phyloP scores from a whole-genome alignment of 306 rosid species.

The Citrullus mucosospermus region DNA sequence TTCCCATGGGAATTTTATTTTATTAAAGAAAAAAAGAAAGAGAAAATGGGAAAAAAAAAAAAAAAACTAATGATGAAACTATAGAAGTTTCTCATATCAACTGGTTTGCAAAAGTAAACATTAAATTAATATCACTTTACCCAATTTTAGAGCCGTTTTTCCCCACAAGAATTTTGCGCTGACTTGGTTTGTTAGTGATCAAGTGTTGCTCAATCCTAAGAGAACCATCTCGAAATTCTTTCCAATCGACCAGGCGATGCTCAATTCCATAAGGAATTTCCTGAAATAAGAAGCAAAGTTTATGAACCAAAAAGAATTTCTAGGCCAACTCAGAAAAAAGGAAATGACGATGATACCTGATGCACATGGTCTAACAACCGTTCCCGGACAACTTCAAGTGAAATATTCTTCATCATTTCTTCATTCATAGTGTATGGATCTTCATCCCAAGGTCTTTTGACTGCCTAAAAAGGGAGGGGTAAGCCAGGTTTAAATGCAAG shows the following conservation, averaged over 20 bases:
- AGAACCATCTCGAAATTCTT: conserved; percentile 85
- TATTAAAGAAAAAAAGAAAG: neutral
- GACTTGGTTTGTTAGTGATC: conserved; percentile 61
- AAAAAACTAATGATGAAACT: neutral
- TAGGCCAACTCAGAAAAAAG: neutral
- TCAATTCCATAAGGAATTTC: conserved; percentile 83
- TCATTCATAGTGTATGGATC: conserved; percentile 76
- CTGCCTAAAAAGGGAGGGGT: conserved; percentile 53
- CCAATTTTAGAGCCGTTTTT: conserved; percentile 91
- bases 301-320: neutral
- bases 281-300: conserved; percentile 25
- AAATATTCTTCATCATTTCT: conserved; percentile 78
- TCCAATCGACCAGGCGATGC: conserved; percentile 83
- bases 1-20: neutral
- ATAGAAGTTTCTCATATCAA: neutral
- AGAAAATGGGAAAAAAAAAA: neutral
- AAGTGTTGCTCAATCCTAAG: conserved; percentile 90
- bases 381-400: conserved; percentile 93
- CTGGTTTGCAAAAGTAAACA: neutral
- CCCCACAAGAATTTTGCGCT: conserved; percentile 87
- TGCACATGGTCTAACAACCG: conserved; percentile 85
- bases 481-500: conserved; percentile 8
- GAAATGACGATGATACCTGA: conserved; percentile 39
- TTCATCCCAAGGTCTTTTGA: conserved; percentile 86
- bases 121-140: conserved; percentile 23